phyloP scores from a whole-genome alignment of 1,139 yeast species.

The Geotrichum aggregatum region DNA sequence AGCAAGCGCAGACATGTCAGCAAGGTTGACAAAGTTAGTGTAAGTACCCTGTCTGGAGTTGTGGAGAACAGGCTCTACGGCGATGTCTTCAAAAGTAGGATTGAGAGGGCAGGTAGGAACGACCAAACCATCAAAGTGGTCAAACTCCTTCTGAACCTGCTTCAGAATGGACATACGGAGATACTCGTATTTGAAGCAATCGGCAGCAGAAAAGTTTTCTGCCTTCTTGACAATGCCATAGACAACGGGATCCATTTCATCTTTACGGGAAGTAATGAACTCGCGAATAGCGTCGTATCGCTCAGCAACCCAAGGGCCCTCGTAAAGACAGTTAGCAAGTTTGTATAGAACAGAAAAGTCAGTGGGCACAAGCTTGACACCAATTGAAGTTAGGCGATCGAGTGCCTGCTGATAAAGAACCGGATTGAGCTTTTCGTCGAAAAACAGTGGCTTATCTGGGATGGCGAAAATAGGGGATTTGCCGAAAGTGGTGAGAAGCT shows the following conservation, averaged over 20 bases:
- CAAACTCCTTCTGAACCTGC: constrained; percentile 53
- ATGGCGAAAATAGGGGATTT: constrained; percentile 65
- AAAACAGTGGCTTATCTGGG: constrained; percentile 72
- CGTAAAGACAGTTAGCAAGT: constrained; percentile 85
- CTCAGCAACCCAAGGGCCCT: constrained; percentile 99
- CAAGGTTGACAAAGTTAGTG: constrained; percentile 92
- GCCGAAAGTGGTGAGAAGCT: constrained; percentile 58
- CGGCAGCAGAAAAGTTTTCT: constrained; percentile 70
- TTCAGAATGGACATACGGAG: constrained; percentile 72
- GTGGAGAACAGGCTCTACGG: constrained; percentile 70
- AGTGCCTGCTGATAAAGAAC: constrained; percentile 61
- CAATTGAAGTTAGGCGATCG: constrained; percentile 48
- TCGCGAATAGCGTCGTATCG: constrained; percentile 79
- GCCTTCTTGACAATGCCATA: constrained; percentile 71
- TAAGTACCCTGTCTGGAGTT: constrained; percentile 93
- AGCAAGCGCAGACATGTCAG: constrained; percentile 87
- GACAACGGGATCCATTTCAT: constrained; percentile 79
- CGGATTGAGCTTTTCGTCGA: constrained; percentile 74
- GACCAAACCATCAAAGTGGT: constrained; percentile 64
- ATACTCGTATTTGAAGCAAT: constrained; percentile 79
- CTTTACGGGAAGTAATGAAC: constrained; percentile 65
- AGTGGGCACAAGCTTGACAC: constrained; percentile 56
- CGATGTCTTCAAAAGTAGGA: constrained; percentile 71
- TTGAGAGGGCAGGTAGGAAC: constrained; percentile 94
- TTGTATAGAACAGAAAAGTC: constrained; percentile 74